Evolutionary conservation across 176 grass and related monocot genomes (phyloP), one percentile per base, ranked within the genome.

Genomic region (Oryza glaberrima): DNA sequence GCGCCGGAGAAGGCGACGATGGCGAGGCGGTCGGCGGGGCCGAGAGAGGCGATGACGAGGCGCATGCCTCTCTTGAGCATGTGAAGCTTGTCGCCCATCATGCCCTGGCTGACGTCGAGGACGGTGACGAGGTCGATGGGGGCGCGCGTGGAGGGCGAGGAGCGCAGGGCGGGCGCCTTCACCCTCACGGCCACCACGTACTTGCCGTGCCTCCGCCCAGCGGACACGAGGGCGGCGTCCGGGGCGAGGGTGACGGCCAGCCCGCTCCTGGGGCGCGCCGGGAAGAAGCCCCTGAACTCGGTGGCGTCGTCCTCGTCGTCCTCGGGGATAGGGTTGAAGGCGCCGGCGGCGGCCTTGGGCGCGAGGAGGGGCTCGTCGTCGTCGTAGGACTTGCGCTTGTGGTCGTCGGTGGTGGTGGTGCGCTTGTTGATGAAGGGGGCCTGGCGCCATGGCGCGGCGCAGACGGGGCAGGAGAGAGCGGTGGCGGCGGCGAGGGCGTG

Each of bases 281-380:
- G 85, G 74, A 88, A 82, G 75, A 88, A 75, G 13, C 83, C 92
- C 25, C 67, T 70, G 73, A 91, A 87, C 45, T 96, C 91, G n/a
- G 87, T 67, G 48, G 83, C 89, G 19, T 68, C 83, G 0, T 85
- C 75, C 9, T 76, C 88, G 2, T 88, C 92, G 22, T 84, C 95
- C 65, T 97, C 90, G 43, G 95, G 95, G 76, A 98, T 98, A n/a
- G 93, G 93, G 64, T 95, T 98, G 87, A 95, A 98, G 9, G 80
- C 88, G 9, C 73, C 81, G 9, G 80, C 77, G 65, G 58, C 72
- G 32, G 76, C 73, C 46, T 82, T 88, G 30, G 84, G 69, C 10
- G 61, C 41, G 28, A 83, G 69, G 20, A 95, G 89, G 1, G 95
- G 87, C 84, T 98, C 95, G 72, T 98, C 96, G 81, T 98, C 96